These are phyloP conservation scores for Yamadazyma triangularis DNA, from an alignment of 1,139 yeast species.

Conservation along the genomic window DNA sequence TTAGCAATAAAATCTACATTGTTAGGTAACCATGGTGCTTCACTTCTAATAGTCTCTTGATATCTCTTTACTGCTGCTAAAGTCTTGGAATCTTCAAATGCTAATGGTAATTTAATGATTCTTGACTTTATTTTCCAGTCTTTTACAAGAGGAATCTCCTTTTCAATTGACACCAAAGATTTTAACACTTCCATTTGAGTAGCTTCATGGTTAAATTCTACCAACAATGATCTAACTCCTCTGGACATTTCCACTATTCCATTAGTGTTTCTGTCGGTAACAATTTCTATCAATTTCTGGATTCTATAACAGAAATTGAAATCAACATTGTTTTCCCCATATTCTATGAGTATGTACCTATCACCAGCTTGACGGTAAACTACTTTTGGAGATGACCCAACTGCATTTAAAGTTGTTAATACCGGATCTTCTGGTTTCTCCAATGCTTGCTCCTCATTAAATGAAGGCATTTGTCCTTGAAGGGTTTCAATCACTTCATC, in stretches of 20 bases:
- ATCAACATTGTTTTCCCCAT: constrained; percentile 85
- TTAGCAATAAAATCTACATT: constrained; percentile 92
- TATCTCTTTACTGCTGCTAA: constrained; percentile 86
- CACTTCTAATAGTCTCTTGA: constrained; percentile 85
- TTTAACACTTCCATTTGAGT: constrained; percentile 59
- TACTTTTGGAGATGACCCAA: constrained; percentile 60
- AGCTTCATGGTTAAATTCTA: constrained; percentile 70
- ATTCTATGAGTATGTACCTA: constrained; percentile 83
- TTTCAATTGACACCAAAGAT: constrained; percentile 68
- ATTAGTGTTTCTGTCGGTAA: constrained; percentile 54
- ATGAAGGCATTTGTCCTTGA: constrained; percentile 35
- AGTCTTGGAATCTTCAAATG: constrained; percentile 88
- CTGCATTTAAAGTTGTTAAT: constrained; percentile 43
- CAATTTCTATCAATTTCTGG: constrained; percentile 73
- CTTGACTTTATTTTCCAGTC: constrained; percentile 86
- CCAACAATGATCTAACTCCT: constrained; percentile 90
- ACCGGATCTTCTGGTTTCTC: constrained; percentile 57
- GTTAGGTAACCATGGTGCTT: constrained; percentile 97
- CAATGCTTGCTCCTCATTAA: constrained; percentile 25
- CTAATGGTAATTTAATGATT: constrained; percentile 85
- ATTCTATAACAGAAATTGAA: constrained; percentile 82
- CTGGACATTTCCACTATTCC: constrained; percentile 96
- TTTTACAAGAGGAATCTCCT: constrained; percentile 65
- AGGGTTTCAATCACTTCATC: constrained; percentile 49
- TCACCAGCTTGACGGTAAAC: constrained; percentile 97